phyloP scores from a whole-genome alignment of 2,329 filamentous ascomycete species.

The Epichloe amarillans region DNA sequence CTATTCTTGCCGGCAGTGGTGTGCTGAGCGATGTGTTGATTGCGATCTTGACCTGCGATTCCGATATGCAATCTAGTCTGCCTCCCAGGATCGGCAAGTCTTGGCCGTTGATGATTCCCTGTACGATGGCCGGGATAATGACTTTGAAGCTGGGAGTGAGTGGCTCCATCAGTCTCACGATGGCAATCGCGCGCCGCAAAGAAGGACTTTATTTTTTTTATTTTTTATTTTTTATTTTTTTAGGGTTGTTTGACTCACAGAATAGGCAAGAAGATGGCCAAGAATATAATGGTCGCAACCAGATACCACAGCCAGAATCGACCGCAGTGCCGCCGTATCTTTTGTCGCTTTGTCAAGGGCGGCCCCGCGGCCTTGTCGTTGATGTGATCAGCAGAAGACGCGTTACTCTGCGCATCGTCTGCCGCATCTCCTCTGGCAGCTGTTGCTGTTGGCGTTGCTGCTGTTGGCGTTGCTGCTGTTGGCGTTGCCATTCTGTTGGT shows the following conservation, averaged over 20 bases:
- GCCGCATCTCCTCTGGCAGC: conserved; percentile 1
- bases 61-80: conserved; percentile 19
- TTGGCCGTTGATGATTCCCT: conserved; percentile 28
- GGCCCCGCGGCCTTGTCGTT: conserved; percentile 3
- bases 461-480: neutral
- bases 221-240: no score
- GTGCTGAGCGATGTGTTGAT: conserved; percentile 24
- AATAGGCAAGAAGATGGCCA: conserved; percentile 31
- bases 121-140: conserved; percentile 32
- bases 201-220: no score
- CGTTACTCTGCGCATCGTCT: neutral
- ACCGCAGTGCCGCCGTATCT: conserved; percentile 25
- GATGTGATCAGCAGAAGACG: conserved; percentile 2
- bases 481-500: neutral
- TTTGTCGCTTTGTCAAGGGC: conserved; percentile 19
- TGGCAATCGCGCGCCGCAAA: neutral
- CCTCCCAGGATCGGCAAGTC: conserved; percentile 25
- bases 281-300: conserved; percentile 25
- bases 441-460: neutral
- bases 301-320: conserved; percentile 31
- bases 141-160: conserved; percentile 28
- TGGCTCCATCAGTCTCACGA: neutral
- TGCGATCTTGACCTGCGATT: conserved; percentile 21
- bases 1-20: conserved; percentile 23
- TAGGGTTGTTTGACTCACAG: conserved; percentile 22